Percentiles rank a stretch among this genome's conserved stretches.
Conservation (phyloP, 768 basidiomycete species). For the Gloeostereum incarnatum region DNA sequence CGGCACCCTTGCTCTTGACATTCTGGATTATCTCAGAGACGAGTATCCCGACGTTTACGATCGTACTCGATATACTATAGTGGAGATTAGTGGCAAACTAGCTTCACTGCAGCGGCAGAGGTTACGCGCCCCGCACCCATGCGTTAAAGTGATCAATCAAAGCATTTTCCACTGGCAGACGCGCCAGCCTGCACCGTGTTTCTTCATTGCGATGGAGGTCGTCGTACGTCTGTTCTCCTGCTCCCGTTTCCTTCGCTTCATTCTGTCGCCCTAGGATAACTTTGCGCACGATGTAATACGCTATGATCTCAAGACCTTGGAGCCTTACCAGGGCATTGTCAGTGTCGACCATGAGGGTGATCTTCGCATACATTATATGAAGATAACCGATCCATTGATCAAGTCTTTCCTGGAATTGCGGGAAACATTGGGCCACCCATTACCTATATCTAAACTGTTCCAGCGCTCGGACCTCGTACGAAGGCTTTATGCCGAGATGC, state of each 20-base stretch:
- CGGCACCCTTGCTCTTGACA: slow-evolving; percentile 85
- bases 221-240: slow-evolving; percentile 46
- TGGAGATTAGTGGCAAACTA: slow-evolving; percentile 85
- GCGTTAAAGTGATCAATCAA: slow-evolving; percentile 59
- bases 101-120: slow-evolving; percentile 62
- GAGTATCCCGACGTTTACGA: slow-evolving; percentile 89
- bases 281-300: slow-evolving; percentile 94
- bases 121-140: slow-evolving; percentile 53
- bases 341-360: slow-evolving; percentile 74
- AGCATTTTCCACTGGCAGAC: slow-evolving; percentile 84
- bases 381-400: slow-evolving; percentile 80
- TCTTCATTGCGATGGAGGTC: slow-evolving; percentile 92
- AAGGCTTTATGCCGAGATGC: slow-evolving; percentile 56
- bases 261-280: slow-evolving; percentile 58
- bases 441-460: slow-evolving; percentile 47
- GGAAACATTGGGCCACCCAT: slow-evolving; percentile 43
- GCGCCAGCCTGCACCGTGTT: slow-evolving; percentile 77
- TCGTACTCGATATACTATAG: slow-evolving; percentile 85
- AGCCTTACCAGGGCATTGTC: slow-evolving; percentile 80
- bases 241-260: background rate
- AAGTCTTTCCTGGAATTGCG: slow-evolving; percentile 68
- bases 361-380: slow-evolving; percentile 75
- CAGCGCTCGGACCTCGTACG: slow-evolving; percentile 49
- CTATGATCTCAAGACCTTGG: slow-evolving; percentile 71
- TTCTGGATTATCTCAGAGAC: slow-evolving; percentile 71